Conservation (phyloP, 768 basidiomycete genomes). For the Clavaria fumosa region DNA sequence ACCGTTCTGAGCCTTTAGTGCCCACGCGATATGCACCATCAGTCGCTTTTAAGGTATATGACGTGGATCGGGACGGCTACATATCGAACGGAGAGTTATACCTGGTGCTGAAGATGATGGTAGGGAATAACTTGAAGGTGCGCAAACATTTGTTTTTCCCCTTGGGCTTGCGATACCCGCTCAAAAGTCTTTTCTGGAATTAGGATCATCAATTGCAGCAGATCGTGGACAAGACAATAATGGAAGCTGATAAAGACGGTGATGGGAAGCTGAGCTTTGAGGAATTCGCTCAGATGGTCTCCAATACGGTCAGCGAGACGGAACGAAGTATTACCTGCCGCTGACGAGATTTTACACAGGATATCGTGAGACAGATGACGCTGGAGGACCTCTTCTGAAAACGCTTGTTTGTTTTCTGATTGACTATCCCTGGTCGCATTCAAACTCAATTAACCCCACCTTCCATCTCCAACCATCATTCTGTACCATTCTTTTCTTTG, state of each 20-base stretch:
- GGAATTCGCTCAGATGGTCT: slow-evolving; percentile 93
- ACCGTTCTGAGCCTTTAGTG: background rate
- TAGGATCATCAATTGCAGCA: slow-evolving; percentile 98
- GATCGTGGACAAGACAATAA: slow-evolving; percentile 99
- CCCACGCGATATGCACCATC: slow-evolving; percentile 5
- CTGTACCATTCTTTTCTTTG: no score
- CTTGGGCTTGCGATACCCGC: slow-evolving; percentile 1
- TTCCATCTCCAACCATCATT: no score
- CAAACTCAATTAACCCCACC: no score
- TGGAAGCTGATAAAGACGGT: slow-evolving; percentile 98
- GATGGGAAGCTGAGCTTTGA: slow-evolving; percentile 97
- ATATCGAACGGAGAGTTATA: slow-evolving; percentile 99
- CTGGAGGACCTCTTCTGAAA: slow-evolving; percentile 87
- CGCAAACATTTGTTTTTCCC: slow-evolving; percentile 8
- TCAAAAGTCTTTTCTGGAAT: background rate
- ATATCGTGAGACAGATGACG: slow-evolving; percentile 99
- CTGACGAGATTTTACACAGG: slow-evolving; percentile 28
- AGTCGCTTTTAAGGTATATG: slow-evolving; percentile 99
- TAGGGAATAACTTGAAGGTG: slow-evolving; percentile 96
- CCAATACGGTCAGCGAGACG: slow-evolving; percentile 71
- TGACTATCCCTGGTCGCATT: no score
- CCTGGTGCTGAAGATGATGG: slow-evolving; percentile 99
- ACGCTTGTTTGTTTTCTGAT: no score
- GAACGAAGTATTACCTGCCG: no score
- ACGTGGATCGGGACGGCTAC: slow-evolving; percentile 93